phyloP scores from a whole-genome alignment of 768 basidiomycete species.

The Sporobolomyces roseus region DNA sequence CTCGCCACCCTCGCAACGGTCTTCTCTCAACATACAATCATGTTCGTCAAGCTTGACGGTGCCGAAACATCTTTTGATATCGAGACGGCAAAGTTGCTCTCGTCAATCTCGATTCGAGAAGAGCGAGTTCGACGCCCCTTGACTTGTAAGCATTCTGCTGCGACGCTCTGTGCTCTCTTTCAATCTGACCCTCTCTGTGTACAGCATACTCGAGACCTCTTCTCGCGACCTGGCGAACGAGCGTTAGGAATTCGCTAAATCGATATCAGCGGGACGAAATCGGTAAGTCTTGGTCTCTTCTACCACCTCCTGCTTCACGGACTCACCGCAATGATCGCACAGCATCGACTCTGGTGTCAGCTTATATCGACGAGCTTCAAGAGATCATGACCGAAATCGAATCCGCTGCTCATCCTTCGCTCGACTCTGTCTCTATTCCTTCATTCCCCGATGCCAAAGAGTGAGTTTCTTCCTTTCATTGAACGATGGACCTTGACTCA shows the following conservation, averaged over 20 bases:
- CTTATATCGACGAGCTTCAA: not conserved
- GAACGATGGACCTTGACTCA: not conserved
- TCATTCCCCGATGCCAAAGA: not conserved
- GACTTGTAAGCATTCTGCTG: not conserved
- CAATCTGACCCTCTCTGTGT: not conserved
- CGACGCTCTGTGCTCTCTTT: too few species aligned
- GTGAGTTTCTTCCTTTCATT: not conserved
- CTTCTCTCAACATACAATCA: not conserved
- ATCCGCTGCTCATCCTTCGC: not conserved
- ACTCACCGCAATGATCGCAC: not conserved
- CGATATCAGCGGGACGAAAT: not conserved
- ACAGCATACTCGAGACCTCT: constrained; percentile 7
- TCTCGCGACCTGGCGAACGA: not conserved
- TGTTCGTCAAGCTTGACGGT: constrained; percentile 2
- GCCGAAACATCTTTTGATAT: constrained; percentile 5
- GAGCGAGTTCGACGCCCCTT: constrained; percentile 1
- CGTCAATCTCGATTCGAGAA: not conserved
- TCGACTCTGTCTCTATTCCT: not conserved
- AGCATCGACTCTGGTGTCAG: not conserved
- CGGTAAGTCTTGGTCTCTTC: not conserved
- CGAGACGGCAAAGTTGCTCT: not conserved
- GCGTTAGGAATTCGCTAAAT: not conserved
- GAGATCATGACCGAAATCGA: constrained; percentile 6
- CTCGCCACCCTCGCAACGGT: not conserved
- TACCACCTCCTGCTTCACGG: not conserved